Evolutionary conservation across 306 rosid species (phyloP), one percentile per base, ranked within the genome.

Genomic region (Arachis stenosperma): DNA sequence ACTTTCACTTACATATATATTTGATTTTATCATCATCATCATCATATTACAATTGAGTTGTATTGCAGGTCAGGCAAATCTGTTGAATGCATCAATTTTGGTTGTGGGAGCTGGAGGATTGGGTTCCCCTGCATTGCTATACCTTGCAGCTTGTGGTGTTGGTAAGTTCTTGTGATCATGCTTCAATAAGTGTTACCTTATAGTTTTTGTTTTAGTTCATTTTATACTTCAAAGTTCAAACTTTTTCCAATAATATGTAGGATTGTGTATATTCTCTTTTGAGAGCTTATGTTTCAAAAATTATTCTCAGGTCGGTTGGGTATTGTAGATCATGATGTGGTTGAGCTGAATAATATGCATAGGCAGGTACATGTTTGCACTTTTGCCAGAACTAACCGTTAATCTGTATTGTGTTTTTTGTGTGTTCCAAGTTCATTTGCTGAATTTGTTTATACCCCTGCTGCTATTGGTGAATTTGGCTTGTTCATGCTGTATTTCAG

Each of bases 61-160:
- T 77, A 92, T 42, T 85, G 65, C 79, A 92, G 98, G 80, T 63
- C 99, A 94, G 72, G 88, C 86, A 57, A 89, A 81, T 84, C 85
- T 94, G 8, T 77, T 87, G 59, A 94, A 88, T 68, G 84, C 99
- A 2, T 91, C 95, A 58, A 82, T 94, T 71, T 84, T 91, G 64
- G 97, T 94, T 42, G 90, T 91, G 70, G 99, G 99, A 76, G 98
- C 97, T 37, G 98, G 98, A 46, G 98, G 98, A 40, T 83, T 93
- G 80, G 97, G 98, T 67, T 92, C 98, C 39, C 94, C 97, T 9
- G 98, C 97, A 2, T 83, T 93, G 75, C 77, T 93, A 55, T 91
- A 93, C 83, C 90, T 93, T 53, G 97, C 92, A 29, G 97, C 98
- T 75, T 74, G 87, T 78, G 98, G 98, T 67, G 92, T 84, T 75